Evolutionary conservation across 495 filamentous ascomycete genomes (phyloP).

Genomic region (Podospora anserina): DNA sequence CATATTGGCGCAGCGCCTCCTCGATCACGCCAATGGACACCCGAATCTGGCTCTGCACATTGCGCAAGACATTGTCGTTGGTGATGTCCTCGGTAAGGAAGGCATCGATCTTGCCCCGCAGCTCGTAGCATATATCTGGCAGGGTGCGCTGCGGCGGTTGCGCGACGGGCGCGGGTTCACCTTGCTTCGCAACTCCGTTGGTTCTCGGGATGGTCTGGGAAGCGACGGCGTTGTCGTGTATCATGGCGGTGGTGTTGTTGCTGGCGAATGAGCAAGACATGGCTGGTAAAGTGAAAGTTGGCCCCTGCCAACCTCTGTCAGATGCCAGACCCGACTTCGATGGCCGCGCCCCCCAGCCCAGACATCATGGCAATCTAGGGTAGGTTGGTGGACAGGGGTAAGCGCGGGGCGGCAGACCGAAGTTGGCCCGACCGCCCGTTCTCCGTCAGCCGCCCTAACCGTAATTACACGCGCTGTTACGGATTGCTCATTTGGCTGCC

Average conservation of each 20-base stretch:
- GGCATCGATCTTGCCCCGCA: conserved; percentile 60
- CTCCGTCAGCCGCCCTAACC: not conserved
- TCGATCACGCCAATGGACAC: conserved; percentile 67
- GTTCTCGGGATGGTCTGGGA: not conserved
- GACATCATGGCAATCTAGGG: not conserved
- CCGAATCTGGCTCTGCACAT: conserved; percentile 69
- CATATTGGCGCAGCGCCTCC: conserved; percentile 67
- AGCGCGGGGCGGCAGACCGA: not conserved
- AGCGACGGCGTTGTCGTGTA: not conserved
- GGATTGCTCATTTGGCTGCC: conserved; percentile 6
- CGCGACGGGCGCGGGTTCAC: not conserved
- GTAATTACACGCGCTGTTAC: conserved; percentile 9
- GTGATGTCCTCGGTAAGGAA: conserved; percentile 60
- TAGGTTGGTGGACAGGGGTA: conserved; percentile 3
- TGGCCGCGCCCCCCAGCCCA: not conserved
- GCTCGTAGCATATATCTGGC: conserved; percentile 34
- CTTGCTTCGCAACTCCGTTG: conserved; percentile 6
- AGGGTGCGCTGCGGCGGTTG: conserved; percentile 17
- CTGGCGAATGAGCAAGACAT: not conserved
- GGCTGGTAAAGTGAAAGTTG: not conserved
- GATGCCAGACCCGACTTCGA: conserved; percentile 8
- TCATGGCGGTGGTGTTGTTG: conserved; percentile 7
- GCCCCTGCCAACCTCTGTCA: not conserved
- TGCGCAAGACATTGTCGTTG: conserved; percentile 54
- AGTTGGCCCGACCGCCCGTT: conserved; percentile 4